Base-by-base conservation (phyloP, 352 stramenopile species). In the Phytopythium aichiense region DNA sequence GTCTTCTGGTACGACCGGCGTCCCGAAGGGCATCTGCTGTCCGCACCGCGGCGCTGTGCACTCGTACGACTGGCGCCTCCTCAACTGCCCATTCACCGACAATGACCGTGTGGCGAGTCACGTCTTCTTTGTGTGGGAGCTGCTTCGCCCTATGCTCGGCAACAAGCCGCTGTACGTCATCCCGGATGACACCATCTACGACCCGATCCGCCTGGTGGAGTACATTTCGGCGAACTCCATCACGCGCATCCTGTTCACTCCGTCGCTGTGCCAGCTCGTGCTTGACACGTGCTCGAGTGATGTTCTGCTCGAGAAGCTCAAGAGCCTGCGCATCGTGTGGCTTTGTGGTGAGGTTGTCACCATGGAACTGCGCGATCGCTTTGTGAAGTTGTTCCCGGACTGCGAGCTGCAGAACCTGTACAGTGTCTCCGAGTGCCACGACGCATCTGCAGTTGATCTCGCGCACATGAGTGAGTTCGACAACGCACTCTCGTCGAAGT, bases 71-170 rank as follows among this genome's bases (percentile, higher is more conserved):
- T 97, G 92, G 80, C 90, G 91, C 1, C 76, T 95, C 15, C 78
- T 76, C n/a, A 76, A 89, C 53, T 91, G 81, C 16, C 79, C 83
- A 13, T 90, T 81, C 52, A 69, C 84, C 28, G 72, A 79, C 43
- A 76, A 94, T 42, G 84, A 97, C 33, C 76, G 83, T 49, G 90
- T 97, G 54, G 92, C 91, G 28, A 97, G 86, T 52, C 94, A 97
- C 64, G 91, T 98, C 22, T 98, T 98, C 67, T 98, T 98, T 62
- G 89, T 98, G 4, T 98, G 94, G 94, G 94, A 98, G 61, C 68
- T 96, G 50, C 70, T 98, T 16, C 84, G 92, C 7, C 91, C 94
- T 30, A 78, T 98, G 63, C 83, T 98, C 37, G 77, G 87, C 37
- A 96, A 96, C 62, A 76, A 80, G 59, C 82, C 87, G n/a, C 75